Conservation (phyloP, 306 rosid species). For the Castanea crenata region DNA sequence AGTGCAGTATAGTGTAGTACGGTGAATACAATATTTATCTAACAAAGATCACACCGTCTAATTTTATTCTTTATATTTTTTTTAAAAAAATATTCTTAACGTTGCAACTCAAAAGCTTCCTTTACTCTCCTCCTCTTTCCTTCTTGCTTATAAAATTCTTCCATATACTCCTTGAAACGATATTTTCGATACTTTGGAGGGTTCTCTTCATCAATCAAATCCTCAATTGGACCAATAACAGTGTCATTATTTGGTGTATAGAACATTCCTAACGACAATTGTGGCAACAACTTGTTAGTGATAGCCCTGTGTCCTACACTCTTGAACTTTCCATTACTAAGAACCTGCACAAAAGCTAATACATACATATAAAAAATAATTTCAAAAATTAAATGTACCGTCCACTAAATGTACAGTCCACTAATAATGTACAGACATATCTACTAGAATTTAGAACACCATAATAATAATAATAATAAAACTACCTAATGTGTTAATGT, state of each 20-base stretch:
- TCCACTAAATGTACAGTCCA: no score
- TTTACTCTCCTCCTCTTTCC: conserved; percentile 37
- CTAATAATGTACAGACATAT: no score
- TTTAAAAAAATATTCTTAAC: no score
- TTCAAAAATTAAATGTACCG: no score
- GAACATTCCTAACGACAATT: conserved; percentile 35
- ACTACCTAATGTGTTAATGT: no score
- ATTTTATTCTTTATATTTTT: no score
- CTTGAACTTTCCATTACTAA: conserved; percentile 41
- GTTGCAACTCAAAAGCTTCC: conserved; percentile 25
- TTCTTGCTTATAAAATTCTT: conserved; percentile 28
- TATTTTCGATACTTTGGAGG: conserved; percentile 25
- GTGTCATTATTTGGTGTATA: conserved; percentile 33
- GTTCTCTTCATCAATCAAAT: conserved; percentile 28
- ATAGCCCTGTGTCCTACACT: conserved; percentile 44
- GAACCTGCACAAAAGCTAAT: conserved; percentile 13
- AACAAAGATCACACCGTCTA: no score
- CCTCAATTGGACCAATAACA: conserved; percentile 36
- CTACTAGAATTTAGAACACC: no score
- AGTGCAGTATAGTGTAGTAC: no score
- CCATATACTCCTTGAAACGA: conserved; percentile 21
- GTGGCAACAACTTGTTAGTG: conserved; percentile 18
- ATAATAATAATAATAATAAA: no score
- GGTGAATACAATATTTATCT: no score
- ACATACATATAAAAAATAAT: no score